Conservation (phyloP, 1,284 basidiomycete genomes). For the Ustilago bromivora region DNA sequence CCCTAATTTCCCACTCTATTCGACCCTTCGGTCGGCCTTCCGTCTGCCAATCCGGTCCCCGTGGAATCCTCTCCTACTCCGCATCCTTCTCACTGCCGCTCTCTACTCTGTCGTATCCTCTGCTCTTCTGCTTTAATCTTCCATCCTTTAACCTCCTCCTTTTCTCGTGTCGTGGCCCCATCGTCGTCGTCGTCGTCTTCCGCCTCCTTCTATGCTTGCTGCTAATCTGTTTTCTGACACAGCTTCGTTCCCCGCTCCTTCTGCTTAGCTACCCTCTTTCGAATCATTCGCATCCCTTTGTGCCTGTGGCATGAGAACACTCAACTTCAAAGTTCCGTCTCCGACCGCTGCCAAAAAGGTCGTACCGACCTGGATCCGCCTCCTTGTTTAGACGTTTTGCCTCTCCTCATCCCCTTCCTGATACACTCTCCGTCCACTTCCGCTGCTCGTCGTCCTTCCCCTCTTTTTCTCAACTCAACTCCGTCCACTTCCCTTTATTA, state of each 20-base stretch:
- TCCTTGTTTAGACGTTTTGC: slow-evolving; percentile 18
- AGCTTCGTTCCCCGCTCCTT: slow-evolving; percentile 32
- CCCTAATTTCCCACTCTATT: slow-evolving; percentile 5
- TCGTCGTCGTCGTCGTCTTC: slow-evolving; percentile 2
- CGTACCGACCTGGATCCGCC: slow-evolving; percentile 20
- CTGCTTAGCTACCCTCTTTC: neutral
- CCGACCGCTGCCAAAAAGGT: slow-evolving; percentile 31
- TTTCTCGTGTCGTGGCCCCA: neutral
- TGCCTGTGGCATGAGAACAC: slow-evolving; percentile 15
- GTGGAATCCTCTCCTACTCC: slow-evolving; percentile 8
- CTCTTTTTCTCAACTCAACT: slow-evolving; percentile 19
- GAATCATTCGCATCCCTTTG: slow-evolving; percentile 1
- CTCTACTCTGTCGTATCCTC: slow-evolving; percentile 3
- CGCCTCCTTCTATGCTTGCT: slow-evolving; percentile 5
- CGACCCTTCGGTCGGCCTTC: neutral
- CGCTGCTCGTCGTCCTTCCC: neutral
- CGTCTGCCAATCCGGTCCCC: slow-evolving; percentile 14
- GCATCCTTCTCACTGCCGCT: slow-evolving; percentile 8
- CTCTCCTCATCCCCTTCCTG: neutral
- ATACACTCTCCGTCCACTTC: neutral
- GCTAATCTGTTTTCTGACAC: slow-evolving; percentile 15
- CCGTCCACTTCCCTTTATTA: slow-evolving; percentile 42
- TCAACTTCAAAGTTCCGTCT: slow-evolving; percentile 38
- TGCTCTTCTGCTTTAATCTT: neutral
- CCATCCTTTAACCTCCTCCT: neutral